Evolutionary conservation across 2,329 filamentous ascomycete species (phyloP).

Genomic region (Neopestalotiopsis rosae): DNA sequence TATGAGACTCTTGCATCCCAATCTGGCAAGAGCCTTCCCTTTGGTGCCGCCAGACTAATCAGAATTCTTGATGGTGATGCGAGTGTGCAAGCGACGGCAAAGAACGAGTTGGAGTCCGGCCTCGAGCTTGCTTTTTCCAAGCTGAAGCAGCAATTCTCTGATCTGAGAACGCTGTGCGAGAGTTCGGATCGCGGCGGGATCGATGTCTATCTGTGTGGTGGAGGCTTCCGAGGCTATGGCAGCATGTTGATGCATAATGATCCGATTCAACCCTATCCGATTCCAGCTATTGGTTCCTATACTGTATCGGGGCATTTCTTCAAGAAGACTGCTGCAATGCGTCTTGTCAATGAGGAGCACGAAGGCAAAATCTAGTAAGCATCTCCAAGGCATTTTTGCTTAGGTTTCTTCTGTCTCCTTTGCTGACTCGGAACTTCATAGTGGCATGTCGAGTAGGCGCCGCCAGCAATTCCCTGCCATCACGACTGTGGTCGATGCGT

Average conservation of each 20-base stretch:
- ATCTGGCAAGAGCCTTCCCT: slow-evolving; percentile 63
- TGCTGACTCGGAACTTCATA: not conserved
- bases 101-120: slow-evolving; percentile 58
- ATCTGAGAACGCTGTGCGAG: slow-evolving; percentile 52
- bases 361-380: slow-evolving; percentile 61
- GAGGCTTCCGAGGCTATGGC: slow-evolving; percentile 89
- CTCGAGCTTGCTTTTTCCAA: slow-evolving; percentile 65
- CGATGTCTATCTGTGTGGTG: slow-evolving; percentile 84
- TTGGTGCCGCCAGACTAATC: slow-evolving; percentile 64
- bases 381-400: not conserved
- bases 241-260: slow-evolving; percentile 86
- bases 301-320: slow-evolving; percentile 68
- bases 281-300: slow-evolving; percentile 83
- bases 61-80: slow-evolving; percentile 50
- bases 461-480: slow-evolving; percentile 86
- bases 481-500: slow-evolving; percentile 76
- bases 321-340: slow-evolving; percentile 56
- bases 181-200: slow-evolving; percentile 49
- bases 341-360: slow-evolving; percentile 52
- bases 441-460: slow-evolving; percentile 78
- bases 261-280: slow-evolving; percentile 76
- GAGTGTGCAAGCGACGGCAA: slow-evolving; percentile 50
- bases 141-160: slow-evolving; percentile 54
- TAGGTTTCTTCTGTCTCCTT: not conserved
- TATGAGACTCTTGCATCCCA: slow-evolving; percentile 61